Evolutionary conservation across 2,329 filamentous ascomycete genomes (phyloP).

Genomic region (Alternaria infectoria): DNA sequence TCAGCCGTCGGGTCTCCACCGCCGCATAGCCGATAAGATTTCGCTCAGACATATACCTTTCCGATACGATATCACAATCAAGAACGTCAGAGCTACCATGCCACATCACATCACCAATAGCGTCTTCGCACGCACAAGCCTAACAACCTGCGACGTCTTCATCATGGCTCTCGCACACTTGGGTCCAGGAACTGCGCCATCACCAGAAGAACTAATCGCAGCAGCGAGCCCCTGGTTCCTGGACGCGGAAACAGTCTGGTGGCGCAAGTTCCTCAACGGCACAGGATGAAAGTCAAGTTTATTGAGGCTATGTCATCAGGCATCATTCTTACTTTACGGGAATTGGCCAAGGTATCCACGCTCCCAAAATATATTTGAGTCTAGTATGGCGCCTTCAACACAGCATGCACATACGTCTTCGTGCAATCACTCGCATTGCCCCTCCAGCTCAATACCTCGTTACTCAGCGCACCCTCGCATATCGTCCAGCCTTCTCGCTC

Average conservation of each 20-base stretch:
- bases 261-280: constrained; percentile 33
- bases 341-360: neutral
- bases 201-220: constrained; percentile 39
- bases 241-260: constrained; percentile 44
- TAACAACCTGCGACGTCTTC: constrained; percentile 45
- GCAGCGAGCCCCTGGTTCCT: constrained; percentile 42
- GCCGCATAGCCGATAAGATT: neutral
- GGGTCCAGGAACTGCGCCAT: constrained; percentile 22
- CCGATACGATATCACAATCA: neutral
- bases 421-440: constrained; percentile 43
- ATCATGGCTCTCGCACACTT: constrained; percentile 37
- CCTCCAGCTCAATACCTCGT: constrained; percentile 48
- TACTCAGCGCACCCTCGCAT: constrained; percentile 41
- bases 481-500: constrained; percentile 49
- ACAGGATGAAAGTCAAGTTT: constrained; percentile 54
- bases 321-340: too few relatives aligned
- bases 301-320: neutral
- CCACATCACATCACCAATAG: constrained; percentile 35
- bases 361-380: neutral
- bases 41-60: neutral
- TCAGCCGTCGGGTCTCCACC: neutral
- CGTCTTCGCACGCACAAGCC: constrained; percentile 40
- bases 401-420: constrained; percentile 49
- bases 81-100: constrained; percentile 18
- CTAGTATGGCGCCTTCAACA: constrained; percentile 47